phyloP scores from a whole-genome alignment of 108 stramenopile genomes.

The Schizochytrium sp. region DNA sequence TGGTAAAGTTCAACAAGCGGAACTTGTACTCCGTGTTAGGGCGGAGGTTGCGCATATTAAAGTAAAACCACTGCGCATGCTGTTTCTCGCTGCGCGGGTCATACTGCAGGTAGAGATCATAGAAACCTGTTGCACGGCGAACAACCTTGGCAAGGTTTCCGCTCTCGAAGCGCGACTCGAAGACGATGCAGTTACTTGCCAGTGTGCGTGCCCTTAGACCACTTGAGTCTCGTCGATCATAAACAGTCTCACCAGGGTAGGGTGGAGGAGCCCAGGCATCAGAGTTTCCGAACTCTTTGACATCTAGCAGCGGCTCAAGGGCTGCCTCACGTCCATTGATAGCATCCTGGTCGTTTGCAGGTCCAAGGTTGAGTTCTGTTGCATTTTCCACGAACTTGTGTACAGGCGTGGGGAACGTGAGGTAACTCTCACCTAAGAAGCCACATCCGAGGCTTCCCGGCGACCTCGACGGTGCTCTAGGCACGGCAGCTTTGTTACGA shows the following conservation, averaged over 20 bases:
- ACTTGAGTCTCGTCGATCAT: neutral
- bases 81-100: slow-evolving; percentile 63
- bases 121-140: neutral
- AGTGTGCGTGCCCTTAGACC: neutral
- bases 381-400: no score
- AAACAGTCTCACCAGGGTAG: neutral
- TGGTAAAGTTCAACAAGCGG: slow-evolving; percentile 73
- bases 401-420: no score
- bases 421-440: no score
- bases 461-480: no score
- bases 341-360: no score
- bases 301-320: neutral
- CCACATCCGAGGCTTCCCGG: no score
- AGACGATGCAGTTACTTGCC: slow-evolving; percentile 14
- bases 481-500: no score
- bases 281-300: neutral
- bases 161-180: slow-evolving; percentile 77
- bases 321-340: neutral
- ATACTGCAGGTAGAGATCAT: slow-evolving; percentile 39
- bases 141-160: slow-evolving; percentile 72
- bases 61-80: slow-evolving; percentile 81
- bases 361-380: no score
- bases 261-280: slow-evolving; percentile 13
- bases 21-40: slow-evolving; percentile 65
- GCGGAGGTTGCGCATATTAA: slow-evolving; percentile 68